Conservation (phyloP, 345 rosid genomes). For the Gynandropsis gynandra region DNA sequence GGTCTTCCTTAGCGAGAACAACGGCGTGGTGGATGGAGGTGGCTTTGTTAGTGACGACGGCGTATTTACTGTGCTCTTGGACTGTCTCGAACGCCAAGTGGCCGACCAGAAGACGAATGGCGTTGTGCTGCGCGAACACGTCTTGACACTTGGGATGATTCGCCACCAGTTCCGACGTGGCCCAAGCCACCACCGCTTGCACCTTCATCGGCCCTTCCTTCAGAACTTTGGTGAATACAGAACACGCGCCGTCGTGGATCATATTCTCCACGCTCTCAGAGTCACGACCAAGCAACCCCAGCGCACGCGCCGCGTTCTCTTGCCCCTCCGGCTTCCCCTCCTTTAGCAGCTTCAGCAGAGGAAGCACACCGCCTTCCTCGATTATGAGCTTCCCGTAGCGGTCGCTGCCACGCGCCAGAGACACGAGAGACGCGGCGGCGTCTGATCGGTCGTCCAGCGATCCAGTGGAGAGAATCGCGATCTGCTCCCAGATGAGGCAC, state of each 20-base stretch:
- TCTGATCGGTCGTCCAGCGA: constrained; percentile 63
- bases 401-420: constrained; percentile 77
- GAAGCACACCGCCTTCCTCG: constrained; percentile 83
- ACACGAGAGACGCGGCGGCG: constrained; percentile 78
- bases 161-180: constrained; percentile 64
- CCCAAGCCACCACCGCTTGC: constrained; percentile 87
- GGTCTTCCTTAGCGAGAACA: constrained; percentile 46
- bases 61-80: constrained; percentile 83
- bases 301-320: constrained; percentile 76
- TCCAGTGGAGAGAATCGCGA: constrained; percentile 72
- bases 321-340: constrained; percentile 80
- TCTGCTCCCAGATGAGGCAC: constrained; percentile 90
- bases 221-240: constrained; percentile 69
- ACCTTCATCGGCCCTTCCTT: constrained; percentile 93
- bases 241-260: constrained; percentile 65
- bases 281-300: constrained; percentile 77
- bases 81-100: constrained; percentile 94
- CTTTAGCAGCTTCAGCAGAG: constrained; percentile 62
- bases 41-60: constrained; percentile 55
- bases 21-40: constrained; percentile 79
- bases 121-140: constrained; percentile 68
- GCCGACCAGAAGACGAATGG: constrained; percentile 66
- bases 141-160: constrained; percentile 74
- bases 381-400: constrained; percentile 88
- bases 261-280: constrained; percentile 76